Evolutionary conservation across 2,329 filamentous ascomycete species (phyloP), one percentile per base, ranked within the genome.

Genomic region (Arthrobotrys iridis): DNA sequence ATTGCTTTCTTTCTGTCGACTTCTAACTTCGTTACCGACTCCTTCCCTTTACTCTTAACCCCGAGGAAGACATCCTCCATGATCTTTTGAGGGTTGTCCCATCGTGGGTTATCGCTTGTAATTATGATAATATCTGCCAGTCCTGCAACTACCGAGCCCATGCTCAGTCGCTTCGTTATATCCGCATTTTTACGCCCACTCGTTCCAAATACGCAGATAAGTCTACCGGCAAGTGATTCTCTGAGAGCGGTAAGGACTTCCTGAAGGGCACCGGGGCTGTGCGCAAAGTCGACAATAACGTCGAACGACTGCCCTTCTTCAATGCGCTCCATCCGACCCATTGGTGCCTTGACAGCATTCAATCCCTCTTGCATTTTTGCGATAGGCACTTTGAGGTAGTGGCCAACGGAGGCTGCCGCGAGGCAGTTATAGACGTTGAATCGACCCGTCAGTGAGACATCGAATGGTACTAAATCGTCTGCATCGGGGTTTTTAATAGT

Each of bases 291-390:
- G 4, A 73, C 68, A 2, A 73, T 63, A 2, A 73, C 43, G 8
- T 5, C 26, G 20, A 73, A 73, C 1, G 48, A 28, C n/a, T 73
- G 68, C 22, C 68, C 68, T 55, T 73, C 68, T 1, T 35, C 26
- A 11, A 73, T 73, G 15, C 65, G 60, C 22, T 73, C 68, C 68
- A 73, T 73, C n/a, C 68, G 50, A 35, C 68, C 68, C 0, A 52
- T 46, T 5, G 68, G 68, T 15, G 59, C 22, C 35, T 58, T 60
- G 5, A 57, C 33, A 5, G 20, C 26, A 6, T 24, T 30, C 59
- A 73, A 35, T 5, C 41, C 35, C 11, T 43, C 41, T 15, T 60
- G 60, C 10, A 73, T 37, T 18, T 15, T 37, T 20, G 10, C 1
- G 24, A 46, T 48, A n/a, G 68, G 50, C 3, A 65, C 60, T n/a